These are phyloP conservation scores for Phtheirospermum japonicum DNA, from an alignment of 257 asterid species.

Conservation along the genomic window DNA sequence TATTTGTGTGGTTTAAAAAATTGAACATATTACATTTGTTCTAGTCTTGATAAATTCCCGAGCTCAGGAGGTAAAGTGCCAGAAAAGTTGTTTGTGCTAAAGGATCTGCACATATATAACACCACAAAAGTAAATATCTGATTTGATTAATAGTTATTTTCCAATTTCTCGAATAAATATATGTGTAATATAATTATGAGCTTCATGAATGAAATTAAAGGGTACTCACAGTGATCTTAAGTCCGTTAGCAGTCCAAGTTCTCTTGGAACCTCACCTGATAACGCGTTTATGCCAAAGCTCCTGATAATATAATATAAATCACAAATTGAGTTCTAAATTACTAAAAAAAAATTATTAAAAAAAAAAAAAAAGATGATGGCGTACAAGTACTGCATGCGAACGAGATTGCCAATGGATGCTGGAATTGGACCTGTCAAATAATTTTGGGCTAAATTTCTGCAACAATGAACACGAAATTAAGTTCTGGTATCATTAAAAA, in stretches of 20 bases:
- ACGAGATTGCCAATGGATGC: slow-evolving; percentile 52
- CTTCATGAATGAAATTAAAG: neutral
- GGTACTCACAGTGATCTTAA: slow-evolving; percentile 52
- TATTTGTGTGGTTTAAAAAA: neutral
- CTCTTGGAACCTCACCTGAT: slow-evolving; percentile 70
- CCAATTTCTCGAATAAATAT: no score
- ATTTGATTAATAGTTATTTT: no score
- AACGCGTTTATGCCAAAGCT: slow-evolving; percentile 53
- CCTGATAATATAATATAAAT: slow-evolving; percentile 39
- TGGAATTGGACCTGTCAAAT: slow-evolving; percentile 67
- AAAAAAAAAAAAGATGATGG: neutral
- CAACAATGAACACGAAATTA: slow-evolving; percentile 6
- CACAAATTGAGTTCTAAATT: neutral
- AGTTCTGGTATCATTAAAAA: no score
- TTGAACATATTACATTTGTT: slow-evolving; percentile 42
- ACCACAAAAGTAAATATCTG: neutral
- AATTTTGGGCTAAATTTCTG: slow-evolving; percentile 60
- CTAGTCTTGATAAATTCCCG: slow-evolving; percentile 53
- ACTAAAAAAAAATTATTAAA: neutral
- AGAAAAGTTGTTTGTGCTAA: slow-evolving; percentile 66
- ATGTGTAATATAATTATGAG: neutral
- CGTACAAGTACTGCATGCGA: slow-evolving; percentile 69
- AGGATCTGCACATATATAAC: slow-evolving; percentile 34
- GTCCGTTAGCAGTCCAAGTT: slow-evolving; percentile 67
- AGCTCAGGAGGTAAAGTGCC: slow-evolving; percentile 71